A percentile compares a stretch with the other conserved stretches of the same genome.
phyloP scores from a whole-genome alignment of 2,329 filamentous ascomycete genomes.

The Neofusicoccum laricinum region DNA sequence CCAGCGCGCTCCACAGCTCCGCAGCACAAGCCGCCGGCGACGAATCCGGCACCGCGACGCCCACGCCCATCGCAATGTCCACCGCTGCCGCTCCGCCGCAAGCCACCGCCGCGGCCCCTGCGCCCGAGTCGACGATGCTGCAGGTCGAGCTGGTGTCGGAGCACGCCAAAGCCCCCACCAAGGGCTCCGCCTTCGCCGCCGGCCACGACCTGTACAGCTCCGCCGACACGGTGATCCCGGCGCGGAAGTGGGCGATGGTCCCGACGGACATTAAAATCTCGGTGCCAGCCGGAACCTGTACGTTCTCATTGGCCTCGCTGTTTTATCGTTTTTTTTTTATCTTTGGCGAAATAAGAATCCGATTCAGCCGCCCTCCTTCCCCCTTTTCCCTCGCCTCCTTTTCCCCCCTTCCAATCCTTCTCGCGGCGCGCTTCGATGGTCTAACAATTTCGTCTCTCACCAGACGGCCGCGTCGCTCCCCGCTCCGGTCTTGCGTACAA shows the following conservation, averaged over 20 bases:
- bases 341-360: background rate
- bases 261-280: conserved; percentile 90
- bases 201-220: conserved; percentile 91
- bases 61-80: conserved; percentile 29
- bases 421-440: background rate
- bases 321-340: background rate
- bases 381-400: background rate
- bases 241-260: conserved; percentile 79
- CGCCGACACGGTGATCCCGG: conserved; percentile 70
- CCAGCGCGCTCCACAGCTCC: conserved; percentile 17
- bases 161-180: conserved; percentile 77
- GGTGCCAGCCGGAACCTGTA: conserved; percentile 86
- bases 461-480: conserved; percentile 85
- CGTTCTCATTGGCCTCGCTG: conserved; percentile 32
- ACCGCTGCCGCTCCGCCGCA: conserved; percentile 20
- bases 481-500: conserved; percentile 89
- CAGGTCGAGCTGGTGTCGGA: conserved; percentile 85
- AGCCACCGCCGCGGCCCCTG: conserved; percentile 27
- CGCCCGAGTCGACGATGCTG: conserved; percentile 54
- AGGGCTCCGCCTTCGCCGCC: conserved; percentile 84
- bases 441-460: background rate
- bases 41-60: conserved; percentile 35
- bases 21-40: conserved; percentile 22
- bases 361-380: background rate
- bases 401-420: background rate